phyloP scores from a whole-genome alignment of 768 basidiomycete species.

The Boletus rufocinnamomeus region DNA sequence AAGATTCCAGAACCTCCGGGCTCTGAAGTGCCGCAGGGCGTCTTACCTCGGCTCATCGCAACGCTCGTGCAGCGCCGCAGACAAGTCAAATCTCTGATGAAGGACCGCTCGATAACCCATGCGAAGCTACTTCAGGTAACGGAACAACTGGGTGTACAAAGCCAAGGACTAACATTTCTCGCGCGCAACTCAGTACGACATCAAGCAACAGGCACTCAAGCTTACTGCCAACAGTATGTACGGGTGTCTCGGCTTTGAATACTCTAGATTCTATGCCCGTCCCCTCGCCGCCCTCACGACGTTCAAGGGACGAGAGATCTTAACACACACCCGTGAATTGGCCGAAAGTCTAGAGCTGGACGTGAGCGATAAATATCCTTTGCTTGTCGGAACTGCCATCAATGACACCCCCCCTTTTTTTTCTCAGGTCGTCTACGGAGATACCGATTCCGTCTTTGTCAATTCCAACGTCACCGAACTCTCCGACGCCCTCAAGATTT shows the following conservation, averaged over 20 bases:
- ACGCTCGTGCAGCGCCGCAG: conserved; percentile 88
- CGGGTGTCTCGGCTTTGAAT: conserved; percentile 97
- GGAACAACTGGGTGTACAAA: neutral
- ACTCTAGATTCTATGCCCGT: conserved; percentile 94
- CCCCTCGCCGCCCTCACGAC: conserved; percentile 98
- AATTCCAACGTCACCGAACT: conserved; percentile 93
- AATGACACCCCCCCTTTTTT: neutral
- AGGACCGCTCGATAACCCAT: conserved; percentile 69
- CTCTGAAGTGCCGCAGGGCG: conserved; percentile 71
- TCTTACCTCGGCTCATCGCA: conserved; percentile 97
- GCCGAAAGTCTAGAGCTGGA: conserved; percentile 90
- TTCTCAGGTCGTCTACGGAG: conserved; percentile 65
- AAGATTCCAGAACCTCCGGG: conserved; percentile 88
- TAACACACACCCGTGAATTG: conserved; percentile 89
- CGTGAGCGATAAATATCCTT: conserved; percentile 48
- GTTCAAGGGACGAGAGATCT: conserved; percentile 95
- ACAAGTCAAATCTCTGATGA: conserved; percentile 94
- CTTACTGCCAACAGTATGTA: conserved; percentile 99
- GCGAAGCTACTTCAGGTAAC: conserved; percentile 83
- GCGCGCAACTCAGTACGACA: conserved; percentile 70
- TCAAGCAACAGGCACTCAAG: conserved; percentile 96
- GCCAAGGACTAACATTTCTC: neutral
- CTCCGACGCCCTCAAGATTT: conserved; percentile 87
- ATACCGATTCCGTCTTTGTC: conserved; percentile 96
- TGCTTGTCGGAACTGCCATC: neutral